phyloP scores from a whole-genome alignment of 768 basidiomycete genomes.

The Psilocybe cubensis region DNA sequence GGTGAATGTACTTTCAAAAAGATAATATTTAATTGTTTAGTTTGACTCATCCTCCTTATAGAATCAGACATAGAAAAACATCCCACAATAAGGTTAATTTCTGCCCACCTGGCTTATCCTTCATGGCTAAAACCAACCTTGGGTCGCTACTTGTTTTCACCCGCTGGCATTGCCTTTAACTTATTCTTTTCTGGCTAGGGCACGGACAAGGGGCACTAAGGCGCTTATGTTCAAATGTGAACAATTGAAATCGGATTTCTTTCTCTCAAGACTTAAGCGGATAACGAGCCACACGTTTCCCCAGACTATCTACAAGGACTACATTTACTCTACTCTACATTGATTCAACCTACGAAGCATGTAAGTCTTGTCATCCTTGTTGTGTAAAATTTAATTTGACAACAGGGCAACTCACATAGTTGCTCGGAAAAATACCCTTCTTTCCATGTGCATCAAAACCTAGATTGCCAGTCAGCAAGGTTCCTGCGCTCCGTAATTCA shows the following conservation, averaged over 20 bases:
- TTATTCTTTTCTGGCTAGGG: not conserved
- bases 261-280: not conserved
- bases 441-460: conserved; percentile 61
- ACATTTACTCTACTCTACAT: conserved; percentile 28
- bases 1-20: not conserved
- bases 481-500: conserved; percentile 2
- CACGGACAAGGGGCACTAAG: not conserved
- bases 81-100: conserved; percentile 29
- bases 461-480: conserved; percentile 31
- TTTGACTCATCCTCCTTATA: conserved; percentile 1
- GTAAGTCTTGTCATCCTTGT: too few relatives aligned
- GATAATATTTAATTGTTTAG: not conserved
- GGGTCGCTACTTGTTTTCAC: not conserved
- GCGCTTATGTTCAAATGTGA: not conserved
- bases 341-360: conserved; percentile 50
- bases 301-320: conserved; percentile 2
- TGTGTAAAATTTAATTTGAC: too few relatives aligned
- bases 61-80: conserved; percentile 8
- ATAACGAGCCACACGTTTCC: conserved; percentile 2
- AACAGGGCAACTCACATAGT: conserved; percentile 67
- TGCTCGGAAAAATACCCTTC: conserved; percentile 87
- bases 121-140: not conserved
- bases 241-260: not conserved
- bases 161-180: not conserved
- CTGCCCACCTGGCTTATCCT: not conserved